A percentile compares a stretch with the other conserved stretches of the same genome.
These are phyloP conservation scores for Vachellia collinsii DNA, from an alignment of 306 rosid genomes.

Conservation along the genomic window DNA sequence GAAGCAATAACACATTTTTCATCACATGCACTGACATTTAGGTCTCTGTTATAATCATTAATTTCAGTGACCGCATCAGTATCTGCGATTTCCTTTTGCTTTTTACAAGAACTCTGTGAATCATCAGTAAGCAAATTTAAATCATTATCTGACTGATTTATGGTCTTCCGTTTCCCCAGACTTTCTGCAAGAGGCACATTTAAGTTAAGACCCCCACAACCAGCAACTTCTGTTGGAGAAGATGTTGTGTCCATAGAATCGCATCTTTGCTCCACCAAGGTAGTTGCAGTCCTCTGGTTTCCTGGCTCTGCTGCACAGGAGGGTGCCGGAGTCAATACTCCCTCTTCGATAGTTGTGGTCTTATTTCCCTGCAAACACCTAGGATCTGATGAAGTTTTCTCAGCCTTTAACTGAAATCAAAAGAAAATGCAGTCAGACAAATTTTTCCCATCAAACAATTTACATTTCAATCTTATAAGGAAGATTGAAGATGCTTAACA, in stretches of 20 bases:
- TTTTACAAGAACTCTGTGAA: constrained; percentile 55
- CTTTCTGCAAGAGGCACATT: constrained; percentile 47
- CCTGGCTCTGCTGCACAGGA: constrained; percentile 54
- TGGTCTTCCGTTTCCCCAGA: constrained; percentile 60
- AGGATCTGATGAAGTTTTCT: constrained; percentile 42
- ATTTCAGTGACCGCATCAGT: constrained; percentile 46
- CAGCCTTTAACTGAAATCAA: constrained; percentile 54
- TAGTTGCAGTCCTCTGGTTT: constrained; percentile 32
- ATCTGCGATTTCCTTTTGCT: constrained; percentile 62
- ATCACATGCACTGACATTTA: constrained; percentile 42
- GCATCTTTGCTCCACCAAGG: constrained; percentile 40
- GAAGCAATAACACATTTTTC: constrained; percentile 39
- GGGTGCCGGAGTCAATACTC: constrained; percentile 47
- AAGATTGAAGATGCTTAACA: constrained; percentile 12
- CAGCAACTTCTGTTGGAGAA: constrained; percentile 42
- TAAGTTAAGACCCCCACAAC: constrained; percentile 46
- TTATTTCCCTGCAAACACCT: constrained; percentile 38
- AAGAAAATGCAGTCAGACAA: constrained; percentile 36
- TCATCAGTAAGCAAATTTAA: constrained; percentile 49
- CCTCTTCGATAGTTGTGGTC: constrained; percentile 41
- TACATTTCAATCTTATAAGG: constrained; percentile 16
- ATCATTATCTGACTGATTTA: constrained; percentile 48
- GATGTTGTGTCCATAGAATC: constrained; percentile 34
- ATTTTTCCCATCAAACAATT: constrained; percentile 25
- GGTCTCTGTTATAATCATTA: constrained; percentile 43